A percentile compares a stretch with the other conserved stretches of the same genome.
These are phyloP conservation scores for Psidium guajava DNA, from an alignment of 345 rosid species.

Conservation along the genomic window DNA sequence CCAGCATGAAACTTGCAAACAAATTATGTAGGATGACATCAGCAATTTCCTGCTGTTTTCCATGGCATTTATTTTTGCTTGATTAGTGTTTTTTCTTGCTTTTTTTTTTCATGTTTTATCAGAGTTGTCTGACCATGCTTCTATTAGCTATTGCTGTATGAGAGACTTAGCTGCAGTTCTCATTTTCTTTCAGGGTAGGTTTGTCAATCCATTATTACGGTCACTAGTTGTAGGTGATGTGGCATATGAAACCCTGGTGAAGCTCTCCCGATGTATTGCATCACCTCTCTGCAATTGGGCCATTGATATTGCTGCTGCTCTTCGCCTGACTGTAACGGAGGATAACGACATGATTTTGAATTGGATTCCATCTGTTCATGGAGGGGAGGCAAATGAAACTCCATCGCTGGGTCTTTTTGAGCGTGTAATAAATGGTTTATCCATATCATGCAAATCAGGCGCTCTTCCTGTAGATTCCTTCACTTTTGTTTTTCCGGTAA, in stretches of 20 bases:
- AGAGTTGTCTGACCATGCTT: neutral
- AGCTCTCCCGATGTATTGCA: conserved; percentile 72
- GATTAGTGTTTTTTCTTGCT: neutral
- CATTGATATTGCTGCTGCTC: conserved; percentile 84
- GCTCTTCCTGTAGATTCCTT: conserved; percentile 97
- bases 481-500: conserved; percentile 83
- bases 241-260: conserved; percentile 78
- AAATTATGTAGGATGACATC: neutral
- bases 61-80: neutral
- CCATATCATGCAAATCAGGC: conserved; percentile 71
- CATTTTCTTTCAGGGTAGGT: conserved; percentile 41
- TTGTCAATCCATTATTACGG: conserved; percentile 74
- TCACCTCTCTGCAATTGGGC: conserved; percentile 91
- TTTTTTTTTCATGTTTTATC: too few relatives aligned
- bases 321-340: conserved; percentile 57
- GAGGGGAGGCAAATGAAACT: conserved; percentile 37
- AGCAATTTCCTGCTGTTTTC: neutral
- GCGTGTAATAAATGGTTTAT: conserved; percentile 60
- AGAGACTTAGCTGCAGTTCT: neutral
- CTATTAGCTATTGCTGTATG: neutral
- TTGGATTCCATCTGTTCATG: conserved; percentile 31
- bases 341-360: conserved; percentile 43
- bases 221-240: conserved; percentile 71
- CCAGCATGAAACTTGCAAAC: neutral
- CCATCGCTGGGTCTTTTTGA: conserved; percentile 59